These are phyloP conservation scores for Penicillium sp. DNA, from an alignment of 2,329 filamentous ascomycete species.

Conservation along the genomic window DNA sequence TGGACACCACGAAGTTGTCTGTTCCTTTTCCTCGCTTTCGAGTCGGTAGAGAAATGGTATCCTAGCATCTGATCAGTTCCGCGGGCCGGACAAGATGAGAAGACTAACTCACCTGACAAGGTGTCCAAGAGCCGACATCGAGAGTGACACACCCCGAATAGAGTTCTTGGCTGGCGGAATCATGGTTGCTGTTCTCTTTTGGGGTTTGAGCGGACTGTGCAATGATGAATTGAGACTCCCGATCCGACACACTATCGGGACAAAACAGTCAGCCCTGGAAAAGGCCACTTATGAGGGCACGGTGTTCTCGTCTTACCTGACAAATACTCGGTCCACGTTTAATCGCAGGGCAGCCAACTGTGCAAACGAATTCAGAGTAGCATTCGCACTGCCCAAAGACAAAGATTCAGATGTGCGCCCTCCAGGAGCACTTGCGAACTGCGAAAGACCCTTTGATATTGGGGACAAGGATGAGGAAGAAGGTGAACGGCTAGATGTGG, in stretches of 20 bases:
- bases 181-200: constrained; percentile 33
- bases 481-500: constrained; percentile 4
- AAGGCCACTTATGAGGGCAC: too few species aligned
- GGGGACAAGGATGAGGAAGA: constrained; percentile 6
- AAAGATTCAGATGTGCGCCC: constrained; percentile 20
- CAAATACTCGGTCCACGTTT: constrained; percentile 36
- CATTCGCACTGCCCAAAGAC: constrained; percentile 27
- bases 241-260: constrained; percentile 43
- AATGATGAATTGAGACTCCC: constrained; percentile 48
- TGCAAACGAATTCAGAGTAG: constrained; percentile 33
- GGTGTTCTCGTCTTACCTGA: constrained; percentile 16
- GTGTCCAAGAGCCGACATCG: constrained; percentile 30
- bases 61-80: constrained; percentile 21
- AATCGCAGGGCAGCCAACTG: constrained; percentile 33
- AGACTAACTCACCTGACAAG: constrained; percentile 30
- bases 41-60: constrained; percentile 31
- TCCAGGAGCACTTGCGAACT: not conserved
- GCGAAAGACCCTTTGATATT: constrained; percentile 1
- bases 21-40: constrained; percentile 15
- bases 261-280: not conserved
- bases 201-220: constrained; percentile 47
- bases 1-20: constrained; percentile 34
- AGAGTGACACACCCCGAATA: constrained; percentile 34
- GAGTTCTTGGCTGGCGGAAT: constrained; percentile 28
- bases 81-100: not conserved